Evolutionary conservation across 306 rosid species (phyloP).

Genomic region (Fagus sylvatica): DNA sequence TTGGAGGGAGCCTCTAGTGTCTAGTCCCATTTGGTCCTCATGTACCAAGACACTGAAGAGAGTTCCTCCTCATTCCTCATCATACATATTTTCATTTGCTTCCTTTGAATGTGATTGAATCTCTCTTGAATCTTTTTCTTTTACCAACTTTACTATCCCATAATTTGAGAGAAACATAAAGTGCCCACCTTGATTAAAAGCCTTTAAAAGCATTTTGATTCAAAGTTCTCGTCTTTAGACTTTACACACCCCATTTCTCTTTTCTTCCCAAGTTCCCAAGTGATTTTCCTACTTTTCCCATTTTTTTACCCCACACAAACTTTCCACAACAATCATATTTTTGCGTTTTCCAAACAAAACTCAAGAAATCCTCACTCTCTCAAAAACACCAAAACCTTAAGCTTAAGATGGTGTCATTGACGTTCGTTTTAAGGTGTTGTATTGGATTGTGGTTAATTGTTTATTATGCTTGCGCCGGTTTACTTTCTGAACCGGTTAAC

Average conservation of each 20-base stretch:
- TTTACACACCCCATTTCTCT: constrained; percentile 22
- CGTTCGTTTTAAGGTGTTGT: constrained; percentile 20
- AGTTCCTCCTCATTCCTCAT: too few relatives aligned
- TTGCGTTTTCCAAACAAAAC: constrained; percentile 29
- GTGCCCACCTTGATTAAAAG: constrained; percentile 22
- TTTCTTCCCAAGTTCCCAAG: constrained; percentile 22
- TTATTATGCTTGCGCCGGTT: constrained; percentile 38
- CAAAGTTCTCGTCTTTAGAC: constrained; percentile 19
- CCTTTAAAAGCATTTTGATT: constrained; percentile 14
- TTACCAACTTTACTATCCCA: constrained; percentile 14
- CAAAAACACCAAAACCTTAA: background rate
- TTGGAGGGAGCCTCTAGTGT: constrained; percentile 23
- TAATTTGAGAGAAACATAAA: constrained; percentile 30
- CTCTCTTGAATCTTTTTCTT: constrained; percentile 25
- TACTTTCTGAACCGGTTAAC: constrained; percentile 64
- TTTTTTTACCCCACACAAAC: constrained; percentile 12
- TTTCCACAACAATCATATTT: constrained; percentile 19
- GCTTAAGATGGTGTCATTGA: constrained; percentile 42
- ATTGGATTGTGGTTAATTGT: constrained; percentile 14
- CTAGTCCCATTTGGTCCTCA: too few relatives aligned
- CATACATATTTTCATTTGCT: too few relatives aligned
- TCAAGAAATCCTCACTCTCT: constrained; percentile 1
- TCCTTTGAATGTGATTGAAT: constrained; percentile 12
- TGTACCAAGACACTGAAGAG: too few relatives aligned
- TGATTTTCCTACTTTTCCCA: constrained; percentile 6